Base-by-base conservation (phyloP, 2,329 filamentous ascomycete genomes). In the Botrytis tulipae region DNA sequence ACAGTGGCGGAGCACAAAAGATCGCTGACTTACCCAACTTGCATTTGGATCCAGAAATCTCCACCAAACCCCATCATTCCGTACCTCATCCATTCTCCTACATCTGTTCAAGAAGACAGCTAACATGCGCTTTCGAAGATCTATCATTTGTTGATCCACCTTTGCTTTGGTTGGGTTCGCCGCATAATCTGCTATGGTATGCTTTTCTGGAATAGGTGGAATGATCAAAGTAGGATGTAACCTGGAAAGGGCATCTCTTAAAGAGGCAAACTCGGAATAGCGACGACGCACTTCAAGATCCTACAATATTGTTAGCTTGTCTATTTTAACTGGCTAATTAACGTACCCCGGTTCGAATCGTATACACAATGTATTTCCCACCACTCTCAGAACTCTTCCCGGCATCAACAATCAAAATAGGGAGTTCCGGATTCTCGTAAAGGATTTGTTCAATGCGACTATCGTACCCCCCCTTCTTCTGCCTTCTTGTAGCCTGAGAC, bases 121-220 rank as follows among this genome's bases (percentile, higher is more conserved):
- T 71, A 99, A 83, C 96, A 99, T 99, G 79, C 96, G 93, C 85
- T 98, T 98, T 74, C 96, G 90, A 77, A 98, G 85, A 81, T 99
- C 96, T 76, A 99, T 99, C 63, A 98, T 99, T 75, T 95, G 93
- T 73, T 94, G 92, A 81, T 99, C 97, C 83, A 99, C 95, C 82
- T 98, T 99, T 29, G 97, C 97, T 80, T 95, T 98, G 54, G 96
- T 99, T 2, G 97, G 96, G 79, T 97, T 98, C 42, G 97, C 95
- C 25, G 96, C 96, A 81, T 99, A 99, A 82, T 99, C 96, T 75
- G 95, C 95, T 92, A 99, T 97, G 63, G 94, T 96, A 83, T 99
- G 96, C 83, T 99, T 99, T 84, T 99, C 97, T 35, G 96, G 96
- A 79, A 99, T 99, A 4, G 96, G 96, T 12, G 96, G 97, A 70